phyloP scores from a whole-genome alignment of 805 yeast genomes.

The Candida koratica region DNA sequence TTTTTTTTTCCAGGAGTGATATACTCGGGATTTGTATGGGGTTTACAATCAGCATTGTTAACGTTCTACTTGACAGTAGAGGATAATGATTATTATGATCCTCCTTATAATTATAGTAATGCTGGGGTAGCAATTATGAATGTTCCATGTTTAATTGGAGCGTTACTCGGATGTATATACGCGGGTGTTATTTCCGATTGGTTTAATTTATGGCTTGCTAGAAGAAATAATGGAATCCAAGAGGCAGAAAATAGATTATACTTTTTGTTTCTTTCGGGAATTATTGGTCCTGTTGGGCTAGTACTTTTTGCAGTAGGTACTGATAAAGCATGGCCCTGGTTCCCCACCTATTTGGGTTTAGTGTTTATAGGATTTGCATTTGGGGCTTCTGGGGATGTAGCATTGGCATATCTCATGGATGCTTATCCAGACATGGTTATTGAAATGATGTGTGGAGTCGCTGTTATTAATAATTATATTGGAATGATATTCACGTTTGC shows the following conservation, averaged over 20 bases:
- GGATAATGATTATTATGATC: slow-evolving; percentile 32
- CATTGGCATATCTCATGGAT: slow-evolving; percentile 38
- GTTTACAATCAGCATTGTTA: slow-evolving; percentile 36
- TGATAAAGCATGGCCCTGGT: slow-evolving; percentile 35
- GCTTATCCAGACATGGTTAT: slow-evolving; percentile 40
- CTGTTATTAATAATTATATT: slow-evolving; percentile 35
- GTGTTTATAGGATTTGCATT: slow-evolving; percentile 36
- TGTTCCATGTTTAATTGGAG: slow-evolving; percentile 38
- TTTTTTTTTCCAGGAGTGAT: slow-evolving; percentile 35
- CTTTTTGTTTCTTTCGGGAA: slow-evolving; percentile 32
- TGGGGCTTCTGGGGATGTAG: slow-evolving; percentile 38
- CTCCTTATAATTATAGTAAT: slow-evolving; percentile 32
- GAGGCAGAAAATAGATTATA: slow-evolving; percentile 38
- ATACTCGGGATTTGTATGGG: slow-evolving; percentile 38
- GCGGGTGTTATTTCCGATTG: slow-evolving; percentile 34
- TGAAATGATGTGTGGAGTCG: slow-evolving; percentile 38
- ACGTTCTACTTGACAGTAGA: slow-evolving; percentile 39
- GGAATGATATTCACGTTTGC: slow-evolving; percentile 38
- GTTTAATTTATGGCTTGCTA: slow-evolving; percentile 36
- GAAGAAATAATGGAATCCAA: slow-evolving; percentile 31
- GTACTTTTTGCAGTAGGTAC: slow-evolving; percentile 38
- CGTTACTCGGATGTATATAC: slow-evolving; percentile 35
- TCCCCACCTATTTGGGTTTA: slow-evolving; percentile 35
- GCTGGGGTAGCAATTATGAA: slow-evolving; percentile 39
- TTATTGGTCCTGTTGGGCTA: slow-evolving; percentile 33